Evolutionary conservation across 163 green algal genomes (phyloP), one percentile per base, ranked within the genome.

Genomic region (Chlamydomonas reinhardtii): DNA sequence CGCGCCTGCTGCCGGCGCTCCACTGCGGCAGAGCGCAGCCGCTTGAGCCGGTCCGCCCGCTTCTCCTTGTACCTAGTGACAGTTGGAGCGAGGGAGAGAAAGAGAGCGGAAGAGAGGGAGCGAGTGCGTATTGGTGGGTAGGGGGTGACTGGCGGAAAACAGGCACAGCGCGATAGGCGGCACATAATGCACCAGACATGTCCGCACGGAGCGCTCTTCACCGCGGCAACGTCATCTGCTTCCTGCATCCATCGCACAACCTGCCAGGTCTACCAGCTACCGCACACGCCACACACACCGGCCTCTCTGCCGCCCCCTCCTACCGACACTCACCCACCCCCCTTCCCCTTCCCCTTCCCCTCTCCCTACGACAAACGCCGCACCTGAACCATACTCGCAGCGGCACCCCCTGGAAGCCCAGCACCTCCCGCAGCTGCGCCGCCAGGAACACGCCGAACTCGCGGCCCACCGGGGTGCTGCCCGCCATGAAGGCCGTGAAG

Each of bases 401-500:
- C 15, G 95, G 95, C 82, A 97, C 92, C 15, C 91, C 93, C 31
- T 91, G 59, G 34, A 97, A 90, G n/a, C 86, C 89, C 84, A 96
- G 90, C 39, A 89, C 83, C 70, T 89, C 39, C 2, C 95, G 89
- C 31, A 98, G 82, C 62, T 91, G 79, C 4, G 88, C 91, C 29
- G 90, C 71, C 39, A 98, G 61, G 76, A 94, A 95, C 43, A 91
- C 82, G n/a, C 76, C 37, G 14, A 90, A 87, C 27, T 73, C 61
- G 3, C 91, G 86, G 6, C 79, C 61, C 20, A 95, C 73, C 15
- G 74, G 66, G 4, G 0, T 2, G n/a, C 59, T 91, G 54, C 94
- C 94, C 25, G 82, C 85, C 68, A 96, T 61, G 65, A 94, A 97
- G 15, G 91, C 90, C 19, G 89, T 91, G 92, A 98, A 98, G 17